Evolutionary conservation across 2,329 filamentous ascomycete genomes (phyloP), one percentile per base, ranked within the genome.

Genomic region (Diaporthe australafricana): DNA sequence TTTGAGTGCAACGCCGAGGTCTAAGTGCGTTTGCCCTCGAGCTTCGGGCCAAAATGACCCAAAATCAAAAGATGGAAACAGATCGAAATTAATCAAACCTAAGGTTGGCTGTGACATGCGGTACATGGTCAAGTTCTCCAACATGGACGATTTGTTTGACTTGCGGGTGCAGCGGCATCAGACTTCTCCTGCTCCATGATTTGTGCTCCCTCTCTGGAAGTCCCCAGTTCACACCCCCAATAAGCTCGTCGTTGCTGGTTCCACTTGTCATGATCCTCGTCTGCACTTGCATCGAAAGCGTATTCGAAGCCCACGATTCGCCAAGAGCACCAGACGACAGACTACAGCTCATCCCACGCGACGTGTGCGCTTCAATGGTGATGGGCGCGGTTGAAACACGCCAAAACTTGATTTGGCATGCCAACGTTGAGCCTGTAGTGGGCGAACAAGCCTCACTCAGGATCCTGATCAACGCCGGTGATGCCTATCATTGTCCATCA

Each of bases 401-500:
- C 53, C 67, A 69, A 69, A 69, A 60, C 67, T 60, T 69, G 67
- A 60, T 69, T 69, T 69, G 40, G 48, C 67, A 22, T 69, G 42
- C 42, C 42, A 30, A 30, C 20, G 67, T 56, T 52, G 53, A 52
- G 42, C 53, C 25, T 60, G 42, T 56, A 25, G 66, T 69, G 67
- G 42, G 66, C 66, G 55, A 50, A 22, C 66, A 60, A 40, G 50
- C 63, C 27, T 45, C 48, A 16, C 50, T 27, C 42, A 20, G 55
- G 66, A 57, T 50, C 67, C 67, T 69, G 67, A 69, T 69, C 67
- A 69, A 60, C 53, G 40, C 53, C 56, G 27, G 53, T 42, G 67
- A 69, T 65, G 60, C 45, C 60, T 50, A 65, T 65, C 60, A 65
- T 38, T 65, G 45, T 65, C 60, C 45, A 65, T 65, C 60, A 65